Percentiles rank a stretch among this genome's conserved stretches.
phyloP scores from a whole-genome alignment of 108 stramenopile species.

The Fragilaria radians region DNA sequence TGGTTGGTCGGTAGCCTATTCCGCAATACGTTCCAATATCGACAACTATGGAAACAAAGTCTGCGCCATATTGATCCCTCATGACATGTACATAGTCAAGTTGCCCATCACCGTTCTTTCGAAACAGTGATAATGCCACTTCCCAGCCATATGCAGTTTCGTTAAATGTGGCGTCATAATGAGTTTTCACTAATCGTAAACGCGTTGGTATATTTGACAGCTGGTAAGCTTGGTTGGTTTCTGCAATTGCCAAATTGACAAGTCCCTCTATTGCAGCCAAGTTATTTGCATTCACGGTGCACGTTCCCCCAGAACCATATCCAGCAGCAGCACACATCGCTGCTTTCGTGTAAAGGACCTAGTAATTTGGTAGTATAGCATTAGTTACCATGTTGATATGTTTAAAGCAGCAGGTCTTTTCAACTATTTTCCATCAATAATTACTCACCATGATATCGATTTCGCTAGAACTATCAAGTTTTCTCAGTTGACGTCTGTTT shows the following conservation, averaged over 20 bases:
- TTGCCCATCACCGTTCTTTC: neutral
- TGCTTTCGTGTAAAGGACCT: conserved; percentile 5
- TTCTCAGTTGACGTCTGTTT: neutral
- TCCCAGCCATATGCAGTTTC: conserved; percentile 7
- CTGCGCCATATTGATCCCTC: conserved; percentile 13
- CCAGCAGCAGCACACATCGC: conserved; percentile 9
- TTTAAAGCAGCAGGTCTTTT: too few species aligned
- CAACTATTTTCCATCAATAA: too few species aligned
- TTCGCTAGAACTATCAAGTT: neutral
- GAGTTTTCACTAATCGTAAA: conserved; percentile 8
- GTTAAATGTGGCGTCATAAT: neutral
- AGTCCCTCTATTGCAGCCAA: conserved; percentile 8
- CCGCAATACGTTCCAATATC: conserved; percentile 11
- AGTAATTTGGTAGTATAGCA: too few species aligned
- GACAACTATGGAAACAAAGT: conserved; percentile 12
- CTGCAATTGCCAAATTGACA: conserved; percentile 14
- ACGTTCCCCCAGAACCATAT: conserved; percentile 5
- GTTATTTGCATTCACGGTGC: conserved; percentile 9
- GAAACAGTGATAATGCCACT: neutral
- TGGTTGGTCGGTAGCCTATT: conserved; percentile 3
- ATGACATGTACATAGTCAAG: conserved; percentile 2
- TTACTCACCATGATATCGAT: conserved; percentile 4
- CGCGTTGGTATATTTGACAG: neutral
- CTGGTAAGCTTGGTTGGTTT: conserved; percentile 13
- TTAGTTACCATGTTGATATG: too few species aligned